These are phyloP conservation scores for Claviceps fusiformis DNA, from an alignment of 2,329 filamentous ascomycete species.

Conservation along the genomic window DNA sequence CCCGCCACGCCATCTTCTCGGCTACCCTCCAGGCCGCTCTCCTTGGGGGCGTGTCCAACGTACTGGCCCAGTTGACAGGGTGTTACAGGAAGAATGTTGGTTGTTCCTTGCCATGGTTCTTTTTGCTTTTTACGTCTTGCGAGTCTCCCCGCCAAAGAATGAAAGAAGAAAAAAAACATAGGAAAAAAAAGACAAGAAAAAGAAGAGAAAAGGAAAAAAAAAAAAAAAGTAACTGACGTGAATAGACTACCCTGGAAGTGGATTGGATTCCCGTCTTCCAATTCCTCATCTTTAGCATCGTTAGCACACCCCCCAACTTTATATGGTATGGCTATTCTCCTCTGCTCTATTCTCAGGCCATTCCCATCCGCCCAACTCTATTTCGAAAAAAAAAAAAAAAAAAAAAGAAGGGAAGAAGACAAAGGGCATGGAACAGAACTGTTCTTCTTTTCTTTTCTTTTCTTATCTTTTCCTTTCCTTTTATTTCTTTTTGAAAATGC, in stretches of 20 bases:
- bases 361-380: too few relatives aligned
- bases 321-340: conserved; percentile 46
- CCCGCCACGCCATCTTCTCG: conserved; percentile 36
- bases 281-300: conserved; percentile 59
- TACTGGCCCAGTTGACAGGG: conserved; percentile 58
- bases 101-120: not conserved
- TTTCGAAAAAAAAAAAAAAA: not conserved
- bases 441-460: too few relatives aligned
- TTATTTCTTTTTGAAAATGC: too few relatives aligned
- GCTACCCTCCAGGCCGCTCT: conserved; percentile 53
- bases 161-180: not conserved
- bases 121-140: too few relatives aligned
- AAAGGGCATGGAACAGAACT: too few relatives aligned
- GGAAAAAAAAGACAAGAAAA: not conserved
- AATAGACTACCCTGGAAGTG: conserved; percentile 22
- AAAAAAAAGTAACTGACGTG: too few relatives aligned
- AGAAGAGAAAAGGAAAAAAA: not conserved
- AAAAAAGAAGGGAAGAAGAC: not conserved
- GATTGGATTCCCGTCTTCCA: conserved; percentile 58
- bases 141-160: too few relatives aligned
- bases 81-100: conserved; percentile 47
- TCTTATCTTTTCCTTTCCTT: too few relatives aligned
- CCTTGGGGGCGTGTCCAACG: conserved; percentile 54
- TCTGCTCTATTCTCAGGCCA: too few relatives aligned
- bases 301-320: conserved; percentile 73